phyloP scores from a whole-genome alignment of 176 grass and related monocot genomes.

The Secale cereale region DNA sequence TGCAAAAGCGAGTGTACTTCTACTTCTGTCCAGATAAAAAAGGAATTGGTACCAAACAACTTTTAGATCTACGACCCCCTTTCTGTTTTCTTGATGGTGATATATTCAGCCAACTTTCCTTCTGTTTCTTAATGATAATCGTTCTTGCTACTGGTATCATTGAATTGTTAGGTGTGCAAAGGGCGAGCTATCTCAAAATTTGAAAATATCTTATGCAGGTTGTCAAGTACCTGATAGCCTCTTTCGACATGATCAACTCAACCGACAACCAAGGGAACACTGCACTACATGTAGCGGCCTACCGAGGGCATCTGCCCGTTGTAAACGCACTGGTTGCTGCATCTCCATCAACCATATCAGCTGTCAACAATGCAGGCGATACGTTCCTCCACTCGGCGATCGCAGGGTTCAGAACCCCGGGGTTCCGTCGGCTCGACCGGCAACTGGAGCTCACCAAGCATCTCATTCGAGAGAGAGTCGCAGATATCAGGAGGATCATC shows the following conservation, averaged over 20 bases:
- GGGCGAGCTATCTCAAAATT: neutral
- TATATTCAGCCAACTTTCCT: neutral
- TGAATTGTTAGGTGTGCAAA: neutral
- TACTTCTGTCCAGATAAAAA: neutral
- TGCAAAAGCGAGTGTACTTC: neutral
- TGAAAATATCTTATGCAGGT: slow-evolving; percentile 47
- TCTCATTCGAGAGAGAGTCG: slow-evolving; percentile 39
- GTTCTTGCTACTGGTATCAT: slow-evolving; percentile 11
- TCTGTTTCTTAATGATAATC: slow-evolving; percentile 19
- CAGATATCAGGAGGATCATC: slow-evolving; percentile 60
- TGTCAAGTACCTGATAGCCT: slow-evolving; percentile 55
- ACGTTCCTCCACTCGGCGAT: slow-evolving; percentile 93
- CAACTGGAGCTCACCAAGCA: slow-evolving; percentile 81
- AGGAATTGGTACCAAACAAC: neutral
- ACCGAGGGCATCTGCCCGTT: slow-evolving; percentile 67
- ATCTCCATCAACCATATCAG: slow-evolving; percentile 49
- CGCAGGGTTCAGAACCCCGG: slow-evolving; percentile 82
- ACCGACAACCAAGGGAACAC: slow-evolving; percentile 87
- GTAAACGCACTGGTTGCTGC: slow-evolving; percentile 52
- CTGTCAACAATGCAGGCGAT: slow-evolving; percentile 61
- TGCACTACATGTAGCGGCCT: slow-evolving; percentile 85
- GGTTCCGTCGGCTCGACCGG: slow-evolving; percentile 71
- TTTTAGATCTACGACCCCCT: neutral
- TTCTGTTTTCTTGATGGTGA: neutral
- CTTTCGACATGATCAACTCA: slow-evolving; percentile 51